These are phyloP conservation scores for Penicillium bovifimosum DNA, from an alignment of 495 filamentous ascomycete genomes.

Conservation along the genomic window DNA sequence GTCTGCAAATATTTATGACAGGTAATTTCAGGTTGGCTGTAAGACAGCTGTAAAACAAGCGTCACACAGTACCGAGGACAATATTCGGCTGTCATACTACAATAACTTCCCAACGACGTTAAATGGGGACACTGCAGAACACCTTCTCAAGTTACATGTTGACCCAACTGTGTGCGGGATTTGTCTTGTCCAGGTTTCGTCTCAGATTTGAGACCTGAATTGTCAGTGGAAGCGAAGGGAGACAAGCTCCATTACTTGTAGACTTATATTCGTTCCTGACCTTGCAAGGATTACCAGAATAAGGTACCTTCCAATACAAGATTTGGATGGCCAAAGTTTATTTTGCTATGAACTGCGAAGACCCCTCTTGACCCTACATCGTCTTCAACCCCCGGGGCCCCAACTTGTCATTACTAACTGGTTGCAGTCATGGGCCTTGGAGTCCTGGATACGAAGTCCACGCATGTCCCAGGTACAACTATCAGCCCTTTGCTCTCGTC, in stretches of 20 bases:
- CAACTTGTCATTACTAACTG: background rate
- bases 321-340: background rate
- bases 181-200: background rate
- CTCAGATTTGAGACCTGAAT: background rate
- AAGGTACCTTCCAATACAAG: background rate
- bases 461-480: slow-evolving; percentile 66
- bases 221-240: too few relatives aligned
- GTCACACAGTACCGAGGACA: too few relatives aligned
- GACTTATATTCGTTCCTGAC: background rate
- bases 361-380: background rate
- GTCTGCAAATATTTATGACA: too few relatives aligned
- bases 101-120: too few relatives aligned
- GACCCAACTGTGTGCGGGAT: too few relatives aligned
- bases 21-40: background rate
- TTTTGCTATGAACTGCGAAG: background rate
- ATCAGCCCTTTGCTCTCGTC: background rate
- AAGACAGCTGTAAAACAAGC: too few relatives aligned
- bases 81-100: too few relatives aligned
- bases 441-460: slow-evolving; percentile 57
- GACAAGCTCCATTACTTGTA: too few relatives aligned
- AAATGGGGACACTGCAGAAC: too few relatives aligned
- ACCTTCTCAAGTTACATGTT: too few relatives aligned
- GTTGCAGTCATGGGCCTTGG: slow-evolving; percentile 69
- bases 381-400: background rate
- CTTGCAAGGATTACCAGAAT: too few relatives aligned